Base-by-base conservation (phyloP, 768 basidiomycete species). In the Boletus eberwhitei region DNA sequence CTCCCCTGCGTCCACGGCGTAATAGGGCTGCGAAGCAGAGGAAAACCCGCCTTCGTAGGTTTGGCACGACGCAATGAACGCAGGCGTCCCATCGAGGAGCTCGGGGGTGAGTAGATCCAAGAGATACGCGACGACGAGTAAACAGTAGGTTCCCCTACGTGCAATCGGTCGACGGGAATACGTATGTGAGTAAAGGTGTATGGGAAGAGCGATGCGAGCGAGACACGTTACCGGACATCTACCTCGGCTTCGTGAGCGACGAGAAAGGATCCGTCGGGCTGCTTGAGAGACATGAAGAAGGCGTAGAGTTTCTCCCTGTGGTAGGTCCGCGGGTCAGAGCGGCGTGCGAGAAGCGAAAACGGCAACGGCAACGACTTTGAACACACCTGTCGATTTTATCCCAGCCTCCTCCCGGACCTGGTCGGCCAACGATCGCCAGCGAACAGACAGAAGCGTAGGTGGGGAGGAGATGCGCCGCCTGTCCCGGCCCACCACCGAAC, bases 31-130 rank as follows among this genome's bases (percentile, higher is more conserved):
- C 0, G 90, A 88, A 0, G 90, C 76, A 2, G 85, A 87, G 1
- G 91, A 80, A 66, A 99, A 95, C 0, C 97, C 96, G 34, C 97
- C 97, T 71, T 99, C 97, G 74, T 96, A 98, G 0, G 95, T 98
- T 69, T 98, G 97, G 67, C 93, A 97, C 5, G 87, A 87, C 0
- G 86, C 84, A 50, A 99, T 76, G 74, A 94, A 98, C 8, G 76
- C 81, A 1, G 89, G 80, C 0, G 87, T 88, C 6, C 87, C 86
- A 26, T 76, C 72, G 5, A 94, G 78, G 38, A 99, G 85, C 53
- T 90, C 93, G 0, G 94, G 93, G 0, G 96, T 98, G 43, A 98
- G 73, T 17, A 99, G 72, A 60, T 97, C 83, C 40, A 98, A 79
- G 22, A 99, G 75, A 2, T 85, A 82, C 0, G 95, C 93, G 3